Conservation (phyloP, 2,329 filamentous ascomycete genomes). For the Corynespora cassiicola region DNA sequence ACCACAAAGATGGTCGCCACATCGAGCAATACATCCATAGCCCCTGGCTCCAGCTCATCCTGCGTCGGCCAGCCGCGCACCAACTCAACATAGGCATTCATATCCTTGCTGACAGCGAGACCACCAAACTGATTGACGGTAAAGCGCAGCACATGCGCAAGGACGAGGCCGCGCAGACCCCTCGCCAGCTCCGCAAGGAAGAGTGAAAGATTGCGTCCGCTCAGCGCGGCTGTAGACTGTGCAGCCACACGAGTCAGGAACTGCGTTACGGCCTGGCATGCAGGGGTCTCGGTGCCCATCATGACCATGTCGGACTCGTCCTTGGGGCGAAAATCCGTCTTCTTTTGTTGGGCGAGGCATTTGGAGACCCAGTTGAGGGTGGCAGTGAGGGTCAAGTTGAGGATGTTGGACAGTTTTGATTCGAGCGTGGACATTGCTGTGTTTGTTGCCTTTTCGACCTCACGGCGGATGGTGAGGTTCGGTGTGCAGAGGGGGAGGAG, state of each 20-base stretch:
- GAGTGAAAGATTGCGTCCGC: slow-evolving; percentile 81
- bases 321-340: slow-evolving; percentile 86
- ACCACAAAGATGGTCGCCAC: slow-evolving; percentile 97
- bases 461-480: slow-evolving; percentile 87
- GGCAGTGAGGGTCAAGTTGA: slow-evolving; percentile 74
- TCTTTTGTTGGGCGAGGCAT: slow-evolving; percentile 78
- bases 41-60: slow-evolving; percentile 57
- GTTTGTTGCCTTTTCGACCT: slow-evolving; percentile 84
- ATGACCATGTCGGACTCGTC: slow-evolving; percentile 66
- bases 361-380: slow-evolving; percentile 78
- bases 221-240: slow-evolving; percentile 71
- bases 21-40: slow-evolving; percentile 87
- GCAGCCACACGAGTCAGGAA: slow-evolving; percentile 76
- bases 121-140: slow-evolving; percentile 91
- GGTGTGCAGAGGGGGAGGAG: slow-evolving; percentile 87
- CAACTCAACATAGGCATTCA: slow-evolving; percentile 88
- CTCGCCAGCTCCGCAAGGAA: slow-evolving; percentile 86
- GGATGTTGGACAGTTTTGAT: slow-evolving; percentile 77
- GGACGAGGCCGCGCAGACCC: slow-evolving; percentile 76
- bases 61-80: slow-evolving; percentile 79
- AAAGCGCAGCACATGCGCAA: slow-evolving; percentile 95
- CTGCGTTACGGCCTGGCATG: slow-evolving; percentile 79
- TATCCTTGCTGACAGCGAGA: slow-evolving; percentile 94
- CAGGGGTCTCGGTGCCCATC: slow-evolving; percentile 68
- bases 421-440: slow-evolving; percentile 79